Conservation (phyloP, 1,284 basidiomycete species). For the Ganoderma leucocontextum region DNA sequence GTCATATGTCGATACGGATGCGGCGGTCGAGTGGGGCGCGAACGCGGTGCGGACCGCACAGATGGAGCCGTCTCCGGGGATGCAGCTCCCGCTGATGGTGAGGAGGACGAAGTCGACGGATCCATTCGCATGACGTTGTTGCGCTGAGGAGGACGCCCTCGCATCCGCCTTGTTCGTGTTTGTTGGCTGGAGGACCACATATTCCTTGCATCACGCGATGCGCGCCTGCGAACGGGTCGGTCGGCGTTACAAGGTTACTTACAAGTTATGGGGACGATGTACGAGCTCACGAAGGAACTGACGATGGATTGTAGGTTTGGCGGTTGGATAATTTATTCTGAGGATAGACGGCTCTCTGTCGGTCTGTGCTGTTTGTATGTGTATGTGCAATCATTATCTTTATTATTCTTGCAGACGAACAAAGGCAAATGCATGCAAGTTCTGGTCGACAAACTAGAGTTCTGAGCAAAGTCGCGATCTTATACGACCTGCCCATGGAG, state of each 20-base stretch:
- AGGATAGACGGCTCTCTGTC: background rate
- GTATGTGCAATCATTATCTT: slow-evolving; percentile 11
- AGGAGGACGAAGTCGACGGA: slow-evolving; percentile 23
- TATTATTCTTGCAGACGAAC: background rate
- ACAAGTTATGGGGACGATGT: background rate
- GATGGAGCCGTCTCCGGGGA: slow-evolving; percentile 41
- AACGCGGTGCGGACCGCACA: slow-evolving; percentile 40
- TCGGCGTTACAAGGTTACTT: background rate
- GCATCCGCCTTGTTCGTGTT: background rate
- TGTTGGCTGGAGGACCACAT: background rate
- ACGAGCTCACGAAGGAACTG: background rate
- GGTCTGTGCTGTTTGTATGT: background rate
- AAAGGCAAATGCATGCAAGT: background rate
- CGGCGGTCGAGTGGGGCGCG: slow-evolving; percentile 8
- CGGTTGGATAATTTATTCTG: background rate
- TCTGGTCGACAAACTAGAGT: background rate
- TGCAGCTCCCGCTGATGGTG: slow-evolving; percentile 40
- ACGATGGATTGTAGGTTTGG: background rate
- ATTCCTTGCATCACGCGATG: background rate
- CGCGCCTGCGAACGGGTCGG: background rate
- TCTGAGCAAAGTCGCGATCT: background rate
- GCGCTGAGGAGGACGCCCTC: background rate
- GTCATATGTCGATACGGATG: slow-evolving; percentile 18
- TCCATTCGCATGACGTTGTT: background rate
- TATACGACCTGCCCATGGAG: too few species aligned